Evolutionary conservation across 2,329 filamentous ascomycete genomes (phyloP), one percentile per base, ranked within the genome.

Genomic region (Phoma herbarum): DNA sequence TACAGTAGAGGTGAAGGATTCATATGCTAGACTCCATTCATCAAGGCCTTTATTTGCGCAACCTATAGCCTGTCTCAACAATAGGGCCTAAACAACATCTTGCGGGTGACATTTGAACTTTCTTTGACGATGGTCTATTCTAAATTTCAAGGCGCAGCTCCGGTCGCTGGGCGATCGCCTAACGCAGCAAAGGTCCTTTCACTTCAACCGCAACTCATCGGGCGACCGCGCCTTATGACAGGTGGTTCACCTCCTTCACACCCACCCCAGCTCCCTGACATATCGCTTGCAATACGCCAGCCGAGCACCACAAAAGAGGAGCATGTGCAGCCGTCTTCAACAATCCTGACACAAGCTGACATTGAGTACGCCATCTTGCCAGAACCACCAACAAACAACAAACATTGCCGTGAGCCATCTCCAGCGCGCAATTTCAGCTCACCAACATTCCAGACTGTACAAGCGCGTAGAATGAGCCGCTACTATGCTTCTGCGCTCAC

Each of bases 401-500:
- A 37, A 2, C 33, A 3, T 4, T 20, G 11, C n/a, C 16, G 20
- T 29, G 25, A 23, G 26, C 26, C 11, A 52, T 25, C 43, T 1
- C 28, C 37, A 25, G n/a, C 37, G 1, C 48, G 43, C 6, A 45
- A 39, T 6, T 53, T 49, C 31, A 33, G 44, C 33, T 28, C 35
- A 14, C 48, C 44, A 7, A 53, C n/a, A 2, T 10, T 39, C 16
- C 48, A 41, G 8, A 23, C 43, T 2, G 8, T 18, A 11, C 43
- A 28, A n/a, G 35, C 37, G 20, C 26, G 33, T 23, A 37, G 8
- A 5, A 44, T 28, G 18, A 1, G 42, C 2, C 67, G 68, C 28
- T 74, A 72, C 58, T 74, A 75, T 45, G 44, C 44, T 14, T 48
- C 59, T 22, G 57, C 65, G 1, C 63, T 74, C 1, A 61, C 65